These are phyloP conservation scores for Cladosporium austrohemisphaericum DNA, from an alignment of 2,329 filamentous ascomycete genomes.

Conservation along the genomic window DNA sequence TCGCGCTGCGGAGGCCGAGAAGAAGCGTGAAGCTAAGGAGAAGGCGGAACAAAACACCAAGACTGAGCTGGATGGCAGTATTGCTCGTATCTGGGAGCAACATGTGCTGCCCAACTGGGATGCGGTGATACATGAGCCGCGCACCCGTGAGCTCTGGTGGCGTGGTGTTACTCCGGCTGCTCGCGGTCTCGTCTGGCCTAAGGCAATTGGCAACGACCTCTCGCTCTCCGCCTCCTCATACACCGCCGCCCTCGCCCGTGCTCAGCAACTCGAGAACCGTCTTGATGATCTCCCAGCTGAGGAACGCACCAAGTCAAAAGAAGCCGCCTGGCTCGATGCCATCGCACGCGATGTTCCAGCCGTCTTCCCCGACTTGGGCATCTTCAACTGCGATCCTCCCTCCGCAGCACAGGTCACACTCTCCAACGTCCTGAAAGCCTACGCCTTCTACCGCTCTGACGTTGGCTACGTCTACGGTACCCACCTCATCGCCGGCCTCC, in stretches of 20 bases:
- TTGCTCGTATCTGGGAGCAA: constrained; percentile 66
- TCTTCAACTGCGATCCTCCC: constrained; percentile 58
- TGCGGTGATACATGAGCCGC: constrained; percentile 62
- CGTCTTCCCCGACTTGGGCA: constrained; percentile 68
- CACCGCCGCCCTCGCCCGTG: constrained; percentile 65
- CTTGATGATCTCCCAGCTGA: constrained; percentile 45
- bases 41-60: constrained; percentile 52
- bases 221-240: constrained; percentile 65
- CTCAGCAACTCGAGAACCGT: constrained; percentile 58
- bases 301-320: constrained; percentile 47
- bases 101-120: constrained; percentile 75
- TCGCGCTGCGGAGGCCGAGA: constrained; percentile 55
- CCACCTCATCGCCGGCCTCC: constrained; percentile 68
- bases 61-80: constrained; percentile 44
- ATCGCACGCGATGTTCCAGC: constrained; percentile 63
- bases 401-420: constrained; percentile 66
- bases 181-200: constrained; percentile 66
- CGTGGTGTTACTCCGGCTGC: constrained; percentile 68
- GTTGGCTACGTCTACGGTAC: constrained; percentile 73
- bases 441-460: constrained; percentile 77
- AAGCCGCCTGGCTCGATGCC: constrained; percentile 58
- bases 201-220: constrained; percentile 70
- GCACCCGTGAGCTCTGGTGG: constrained; percentile 78
- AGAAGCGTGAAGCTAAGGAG: constrained; percentile 46
- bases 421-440: constrained; percentile 71